Base-by-base conservation (phyloP, 78 protist species). In the Chrysochromulina tobinii region DNA sequence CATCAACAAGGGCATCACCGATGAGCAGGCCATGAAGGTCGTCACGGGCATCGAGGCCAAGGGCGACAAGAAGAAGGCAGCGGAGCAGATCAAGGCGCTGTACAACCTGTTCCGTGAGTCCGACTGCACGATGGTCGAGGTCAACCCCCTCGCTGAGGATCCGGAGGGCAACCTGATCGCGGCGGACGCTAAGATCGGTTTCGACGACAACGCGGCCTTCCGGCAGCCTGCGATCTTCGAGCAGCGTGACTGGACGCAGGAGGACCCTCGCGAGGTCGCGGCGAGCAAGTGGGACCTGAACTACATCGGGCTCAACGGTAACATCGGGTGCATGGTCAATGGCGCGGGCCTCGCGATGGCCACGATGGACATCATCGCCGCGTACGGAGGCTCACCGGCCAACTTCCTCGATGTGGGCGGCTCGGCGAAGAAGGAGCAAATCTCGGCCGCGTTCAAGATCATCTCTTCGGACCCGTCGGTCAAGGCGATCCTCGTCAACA, bases 311-410 rank as follows among this genome's bases (percentile, higher is more conserved):
- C 87, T 98, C 61, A 99, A 98, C 91, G 99, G 99, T 67, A 95
- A 93, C 95, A 97, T 99, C 89, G 99, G 99, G 18, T 99, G 99
- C 96, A 88, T 99, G 61, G 96, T 69, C 88, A 59, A 59, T 12
- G 64, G 59, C 81, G 99, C 99, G 18, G 99, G 99, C 23, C 96
- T 99, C 54, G 99, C 99, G 53, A 99, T 99, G 99, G 99, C 99
- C 64, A 98, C 99, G 68, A 97, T 99, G 99, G 99, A 99, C 96
- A 95, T 96, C 94, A 96, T 97, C 90, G 90, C 93, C 88, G 93
- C 93, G 23, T 64, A 94, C 81, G 99, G 99, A 38, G 99, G 99
- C 61, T 8, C 17, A 58, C 99, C 99, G 14, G 99, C 99, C 72
- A 99, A 99, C 98, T 99, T 99, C 92, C 90, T 99, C 21, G 99